Evolutionary conservation across 2,329 filamentous ascomycete genomes (phyloP).

Genomic region (Aspergillus sp.): DNA sequence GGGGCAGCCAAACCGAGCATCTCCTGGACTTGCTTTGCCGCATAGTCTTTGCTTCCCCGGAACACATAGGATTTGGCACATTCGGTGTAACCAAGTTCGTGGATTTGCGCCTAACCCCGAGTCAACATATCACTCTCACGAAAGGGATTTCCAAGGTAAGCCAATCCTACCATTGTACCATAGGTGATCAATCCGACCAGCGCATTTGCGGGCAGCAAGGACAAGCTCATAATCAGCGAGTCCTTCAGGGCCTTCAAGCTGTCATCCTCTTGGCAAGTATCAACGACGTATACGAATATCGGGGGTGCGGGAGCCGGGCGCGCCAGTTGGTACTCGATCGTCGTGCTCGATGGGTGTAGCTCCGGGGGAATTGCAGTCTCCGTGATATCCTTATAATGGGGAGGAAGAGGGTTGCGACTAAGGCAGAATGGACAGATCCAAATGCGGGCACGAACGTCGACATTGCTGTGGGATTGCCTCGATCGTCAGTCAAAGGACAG

Average conservation of each 20-base stretch:
- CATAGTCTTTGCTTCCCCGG: slow-evolving; percentile 94
- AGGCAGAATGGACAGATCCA: slow-evolving; percentile 66
- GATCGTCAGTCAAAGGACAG: slow-evolving; percentile 17
- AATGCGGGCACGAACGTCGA: slow-evolving; percentile 59
- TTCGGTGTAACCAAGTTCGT: slow-evolving; percentile 95
- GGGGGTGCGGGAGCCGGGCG: slow-evolving; percentile 58
- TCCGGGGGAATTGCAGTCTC: slow-evolving; percentile 60
- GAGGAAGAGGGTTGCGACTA: slow-evolving; percentile 58
- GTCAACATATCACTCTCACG: neutral
- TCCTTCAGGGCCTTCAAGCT: slow-evolving; percentile 61
- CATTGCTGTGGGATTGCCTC: slow-evolving; percentile 42
- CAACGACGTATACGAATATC: slow-evolving; percentile 62
- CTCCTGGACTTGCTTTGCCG: slow-evolving; percentile 98
- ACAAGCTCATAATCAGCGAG: slow-evolving; percentile 60
- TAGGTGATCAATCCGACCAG: slow-evolving; percentile 60
- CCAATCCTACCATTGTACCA: slow-evolving; percentile 72
- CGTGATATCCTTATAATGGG: slow-evolving; percentile 64
- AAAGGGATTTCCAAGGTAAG: slow-evolving; percentile 9
- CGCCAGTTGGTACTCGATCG: slow-evolving; percentile 59
- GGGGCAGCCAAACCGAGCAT: slow-evolving; percentile 82
- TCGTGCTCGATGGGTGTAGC: slow-evolving; percentile 58
- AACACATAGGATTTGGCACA: slow-evolving; percentile 99
- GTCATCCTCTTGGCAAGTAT: slow-evolving; percentile 63
- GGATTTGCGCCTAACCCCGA: slow-evolving; percentile 68
- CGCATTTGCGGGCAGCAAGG: slow-evolving; percentile 56